Base-by-base conservation (phyloP, 345 rosid species). In the Salix arbutifolia region DNA sequence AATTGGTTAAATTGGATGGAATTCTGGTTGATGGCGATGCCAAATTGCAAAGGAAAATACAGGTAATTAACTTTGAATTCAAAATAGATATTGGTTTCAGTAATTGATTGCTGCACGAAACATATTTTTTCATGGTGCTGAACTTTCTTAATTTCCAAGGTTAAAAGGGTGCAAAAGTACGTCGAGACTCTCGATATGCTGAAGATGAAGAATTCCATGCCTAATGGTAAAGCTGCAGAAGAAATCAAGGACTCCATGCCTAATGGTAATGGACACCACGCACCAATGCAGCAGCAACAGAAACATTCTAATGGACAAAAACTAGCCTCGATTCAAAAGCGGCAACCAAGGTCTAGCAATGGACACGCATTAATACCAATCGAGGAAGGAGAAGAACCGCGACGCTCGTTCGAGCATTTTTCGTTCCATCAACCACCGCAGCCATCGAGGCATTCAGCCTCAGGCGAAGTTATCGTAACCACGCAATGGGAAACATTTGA, bases 401-500 rank as follows among this genome's bases (percentile, higher is more conserved):
- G 73, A 19, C 73, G 10, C 31, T 66, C 78, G 0, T 62, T 11
- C 2, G 76, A 42, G 1, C 40, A 71, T 56, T 17, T 5, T 30
- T 37, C 64, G 2, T 14, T 13, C 40, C 83, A 83, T 38, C 77
- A 82, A 18, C 86, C 79, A 65, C 88, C 78, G 62, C 84, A 81
- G 74, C 81, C 82, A 50, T 23, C 88, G 0, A 79, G 78, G 79
- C 62, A 76, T 44, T 87, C 97, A 13, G 42, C 88, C 6, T 56
- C 94, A 14, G 97, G 86, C 53, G 76, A 87, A 17, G 89, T 86
- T 64, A 87, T 90, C 1, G 91, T 95, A 13, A 92, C 97, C 31
- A 91, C 97, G 3, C 87, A 91, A 65, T 96, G 99, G 99, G 97
- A 96, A 87, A 92, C 92, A 33, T 96, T 94, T n/a, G 98, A 92